phyloP scores from a whole-genome alignment of 257 asterid species.

The Fraxinus anomala region DNA sequence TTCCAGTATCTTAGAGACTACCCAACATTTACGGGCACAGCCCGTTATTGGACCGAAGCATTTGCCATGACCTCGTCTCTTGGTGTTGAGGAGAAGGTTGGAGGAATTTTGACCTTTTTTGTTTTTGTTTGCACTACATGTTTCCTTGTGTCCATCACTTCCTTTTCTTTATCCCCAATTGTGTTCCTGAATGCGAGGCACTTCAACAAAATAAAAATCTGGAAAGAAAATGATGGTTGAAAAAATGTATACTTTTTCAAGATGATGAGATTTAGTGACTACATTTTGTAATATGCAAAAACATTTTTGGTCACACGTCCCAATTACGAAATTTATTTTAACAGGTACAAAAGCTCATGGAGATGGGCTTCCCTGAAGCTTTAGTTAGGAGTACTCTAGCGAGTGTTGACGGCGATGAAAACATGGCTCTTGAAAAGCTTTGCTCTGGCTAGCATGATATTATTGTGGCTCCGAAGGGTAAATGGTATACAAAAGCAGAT shows the following conservation, averaged over 20 bases:
- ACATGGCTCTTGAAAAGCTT: slow-evolving; percentile 94
- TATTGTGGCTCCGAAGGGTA: slow-evolving; percentile 10
- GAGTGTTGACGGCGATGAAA: slow-evolving; percentile 86
- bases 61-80: slow-evolving; percentile 77
- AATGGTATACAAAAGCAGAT: slow-evolving; percentile 14
- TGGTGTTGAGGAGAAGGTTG: slow-evolving; percentile 86
- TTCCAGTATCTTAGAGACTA: slow-evolving; percentile 72
- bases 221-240: not conserved
- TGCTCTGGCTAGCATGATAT: slow-evolving; percentile 55
- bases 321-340: slow-evolving; percentile 11
- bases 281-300: not conserved
- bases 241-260: too few species aligned
- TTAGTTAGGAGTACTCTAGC: slow-evolving; percentile 65
- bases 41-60: slow-evolving; percentile 98
- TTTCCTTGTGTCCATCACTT: not conserved
- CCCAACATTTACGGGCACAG: slow-evolving; percentile 72
- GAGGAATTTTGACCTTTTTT: not conserved
- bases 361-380: slow-evolving; percentile 93
- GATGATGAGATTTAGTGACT: too few species aligned
- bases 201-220: not conserved
- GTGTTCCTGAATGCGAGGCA: not conserved
- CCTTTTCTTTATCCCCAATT: not conserved
- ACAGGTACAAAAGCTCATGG: slow-evolving; percentile 89
- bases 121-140: not conserved
- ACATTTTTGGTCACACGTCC: not conserved